Percentiles rank a stretch among this genome's conserved stretches.
These are phyloP conservation scores for Debaryomyces fabryi DNA, from an alignment of 1,139 yeast genomes.

Conservation along the genomic window DNA sequence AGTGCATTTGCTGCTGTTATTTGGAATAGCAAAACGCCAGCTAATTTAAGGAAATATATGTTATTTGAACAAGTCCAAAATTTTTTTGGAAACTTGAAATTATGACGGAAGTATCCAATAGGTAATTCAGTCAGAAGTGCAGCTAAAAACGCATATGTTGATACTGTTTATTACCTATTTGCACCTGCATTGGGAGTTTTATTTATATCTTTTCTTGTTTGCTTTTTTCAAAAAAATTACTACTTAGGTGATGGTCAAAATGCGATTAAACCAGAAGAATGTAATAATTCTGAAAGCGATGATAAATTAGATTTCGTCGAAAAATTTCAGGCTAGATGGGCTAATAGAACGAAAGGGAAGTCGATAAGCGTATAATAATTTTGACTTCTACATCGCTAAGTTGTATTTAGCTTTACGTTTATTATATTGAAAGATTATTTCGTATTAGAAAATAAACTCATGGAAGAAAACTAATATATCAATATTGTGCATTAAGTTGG, in stretches of 20 bases:
- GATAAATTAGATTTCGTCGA: not conserved
- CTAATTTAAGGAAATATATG: conserved; percentile 21
- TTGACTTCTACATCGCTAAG: no score
- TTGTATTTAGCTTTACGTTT: no score
- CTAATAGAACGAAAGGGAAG: no score
- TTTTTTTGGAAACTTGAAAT: conserved; percentile 15
- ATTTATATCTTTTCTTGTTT: conserved; percentile 24
- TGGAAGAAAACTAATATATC: no score
- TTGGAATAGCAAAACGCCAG: conserved; percentile 44
- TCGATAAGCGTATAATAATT: no score
- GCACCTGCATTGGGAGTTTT: conserved; percentile 24
- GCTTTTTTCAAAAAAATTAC: conserved; percentile 30
- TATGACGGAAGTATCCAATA: conserved; percentile 7
- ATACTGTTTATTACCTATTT: conserved; percentile 21
- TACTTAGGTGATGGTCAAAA: conserved; percentile 31
- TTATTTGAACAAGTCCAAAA: conserved; percentile 17
- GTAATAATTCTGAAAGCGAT: not conserved
- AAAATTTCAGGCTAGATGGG: not conserved
- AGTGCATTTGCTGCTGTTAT: conserved; percentile 48
- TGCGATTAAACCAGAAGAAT: conserved; percentile 22
- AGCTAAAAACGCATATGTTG: conserved; percentile 11
- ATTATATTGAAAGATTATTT: no score
- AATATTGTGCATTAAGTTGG: no score
- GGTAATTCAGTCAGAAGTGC: conserved; percentile 10
- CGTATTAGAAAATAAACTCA: no score